Percentiles rank a stretch among this genome's conserved stretches.
Evolutionary conservation across 2,329 filamentous ascomycete genomes (phyloP).

Genomic region (Ophiocordyceps unilateralis): DNA sequence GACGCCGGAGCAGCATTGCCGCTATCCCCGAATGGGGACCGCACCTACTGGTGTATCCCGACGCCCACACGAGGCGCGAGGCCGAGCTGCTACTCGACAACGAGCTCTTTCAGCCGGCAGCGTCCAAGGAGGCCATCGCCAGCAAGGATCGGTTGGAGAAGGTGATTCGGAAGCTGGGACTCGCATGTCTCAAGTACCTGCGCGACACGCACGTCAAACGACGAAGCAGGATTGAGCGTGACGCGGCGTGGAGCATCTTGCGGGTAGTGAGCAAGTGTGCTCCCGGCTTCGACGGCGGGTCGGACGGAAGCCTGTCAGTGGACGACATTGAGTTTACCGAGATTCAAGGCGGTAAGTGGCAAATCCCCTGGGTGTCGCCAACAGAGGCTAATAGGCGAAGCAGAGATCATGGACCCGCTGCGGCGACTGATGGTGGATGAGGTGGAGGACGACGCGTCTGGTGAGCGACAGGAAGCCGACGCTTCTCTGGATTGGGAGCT

Average conservation of each 20-base stretch:
- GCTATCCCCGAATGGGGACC: conserved; percentile 31
- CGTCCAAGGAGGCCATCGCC: conserved; percentile 9
- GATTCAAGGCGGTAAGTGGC: conserved; percentile 11
- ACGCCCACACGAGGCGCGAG: conserved; percentile 21
- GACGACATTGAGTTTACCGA: conserved; percentile 12
- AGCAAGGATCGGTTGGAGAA: conserved; percentile 5
- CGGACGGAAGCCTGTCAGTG: too few species aligned
- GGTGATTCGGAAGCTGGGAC: conserved; percentile 22
- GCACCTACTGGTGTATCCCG: conserved; percentile 28
- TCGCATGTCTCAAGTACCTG: conserved; percentile 28
- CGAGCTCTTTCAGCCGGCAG: conserved; percentile 20
- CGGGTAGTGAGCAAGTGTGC: conserved; percentile 24
- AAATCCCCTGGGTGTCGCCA: not conserved
- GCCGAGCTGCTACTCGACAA: conserved; percentile 26
- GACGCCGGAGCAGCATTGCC: conserved; percentile 9
- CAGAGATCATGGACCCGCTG: conserved; percentile 29
- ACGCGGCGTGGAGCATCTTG: conserved; percentile 24
- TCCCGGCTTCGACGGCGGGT: conserved; percentile 18
- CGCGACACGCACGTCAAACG: conserved; percentile 27
- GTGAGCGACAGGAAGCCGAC: conserved; percentile 20
- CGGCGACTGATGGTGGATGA: conserved; percentile 37
- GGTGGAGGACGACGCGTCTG: conserved; percentile 40
- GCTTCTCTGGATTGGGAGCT: not conserved
- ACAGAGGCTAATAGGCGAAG: conserved; percentile 1
- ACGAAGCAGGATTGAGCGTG: conserved; percentile 21